Evolutionary conservation across 352 stramenopile genomes (phyloP), one percentile per base, ranked within the genome.

Genomic region (Plasmopara muralis): DNA sequence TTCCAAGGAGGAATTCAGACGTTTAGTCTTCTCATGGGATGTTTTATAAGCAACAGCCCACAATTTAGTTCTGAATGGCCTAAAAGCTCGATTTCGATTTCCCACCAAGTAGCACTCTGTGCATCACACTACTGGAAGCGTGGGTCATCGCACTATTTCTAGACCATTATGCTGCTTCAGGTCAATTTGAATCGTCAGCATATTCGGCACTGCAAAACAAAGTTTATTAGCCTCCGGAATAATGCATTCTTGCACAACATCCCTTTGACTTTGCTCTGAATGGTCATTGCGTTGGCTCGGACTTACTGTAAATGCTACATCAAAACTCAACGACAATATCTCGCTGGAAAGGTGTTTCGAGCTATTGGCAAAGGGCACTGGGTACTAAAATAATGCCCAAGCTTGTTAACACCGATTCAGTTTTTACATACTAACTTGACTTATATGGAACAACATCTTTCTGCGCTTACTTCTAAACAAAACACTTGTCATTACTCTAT

Each of bases 301-400:
- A 59, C 28, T 59, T 59, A 37, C 43, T 59, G 1, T 59, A 49
- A 12, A 31, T 57, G 2, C 38, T 25, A 4, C 44, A 53, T 13
- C 37, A 41, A 35, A 12, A 8, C 10, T 2, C 31, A 12, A 35
- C 31, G 1, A 35, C 31, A 10, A 47, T 1, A 28, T 43, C 7
- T 52, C 43, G 25, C 28, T 25, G 34, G 2, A 52, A 16, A 39
- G 51, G 33, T 7, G 0, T 14, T 28, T 34, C 43, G 4, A 1
- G 5, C 16, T 57, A 51, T 5, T 57, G 50, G 33, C 12, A n/a
- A 3, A 28, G 14, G 0, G 6, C 42, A 15, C 18, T 47, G 25
- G 47, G 43, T 14, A 38, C 20, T 25, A 52, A 57, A n/a, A 35
- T 57, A 34, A n/a, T 57, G n/a, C 18, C 37, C 10, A 46, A 50